Evolutionary conservation across 768 basidiomycete genomes (phyloP).

Genomic region (Leccinum boreale): DNA sequence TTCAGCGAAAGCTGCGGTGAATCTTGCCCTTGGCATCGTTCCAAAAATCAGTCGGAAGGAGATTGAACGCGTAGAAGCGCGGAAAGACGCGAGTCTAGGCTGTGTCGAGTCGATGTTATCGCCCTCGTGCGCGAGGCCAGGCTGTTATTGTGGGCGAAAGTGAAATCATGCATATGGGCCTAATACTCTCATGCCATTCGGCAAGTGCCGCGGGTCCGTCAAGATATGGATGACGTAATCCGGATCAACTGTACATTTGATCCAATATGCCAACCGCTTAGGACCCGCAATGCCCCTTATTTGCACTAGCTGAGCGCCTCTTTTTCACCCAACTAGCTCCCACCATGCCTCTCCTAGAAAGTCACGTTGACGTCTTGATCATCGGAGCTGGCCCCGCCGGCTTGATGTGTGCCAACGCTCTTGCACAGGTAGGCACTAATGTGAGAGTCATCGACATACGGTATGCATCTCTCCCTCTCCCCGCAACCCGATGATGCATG

Average conservation of each 20-base stretch:
- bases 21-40: neutral
- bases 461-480: neutral
- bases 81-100: neutral
- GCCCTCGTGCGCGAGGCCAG: neutral
- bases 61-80: neutral
- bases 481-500: neutral
- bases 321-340: neutral
- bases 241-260: neutral
- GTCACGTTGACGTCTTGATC: slow-evolving; percentile 36
- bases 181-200: too few relatives aligned
- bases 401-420: slow-evolving; percentile 41
- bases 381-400: slow-evolving; percentile 44
- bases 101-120: neutral
- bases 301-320: neutral
- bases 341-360: slow-evolving; percentile 22
- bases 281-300: neutral
- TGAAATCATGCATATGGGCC: too few relatives aligned
- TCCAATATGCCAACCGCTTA: neutral
- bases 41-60: neutral
- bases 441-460: slow-evolving; percentile 38
- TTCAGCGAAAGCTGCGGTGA: neutral
- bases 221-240: neutral
- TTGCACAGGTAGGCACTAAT: slow-evolving; percentile 35
- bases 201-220: neutral
- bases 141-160: too few relatives aligned